Evolutionary conservation across 176 grass and related monocot species (phyloP).

Genomic region (Saccharum officinarum): DNA sequence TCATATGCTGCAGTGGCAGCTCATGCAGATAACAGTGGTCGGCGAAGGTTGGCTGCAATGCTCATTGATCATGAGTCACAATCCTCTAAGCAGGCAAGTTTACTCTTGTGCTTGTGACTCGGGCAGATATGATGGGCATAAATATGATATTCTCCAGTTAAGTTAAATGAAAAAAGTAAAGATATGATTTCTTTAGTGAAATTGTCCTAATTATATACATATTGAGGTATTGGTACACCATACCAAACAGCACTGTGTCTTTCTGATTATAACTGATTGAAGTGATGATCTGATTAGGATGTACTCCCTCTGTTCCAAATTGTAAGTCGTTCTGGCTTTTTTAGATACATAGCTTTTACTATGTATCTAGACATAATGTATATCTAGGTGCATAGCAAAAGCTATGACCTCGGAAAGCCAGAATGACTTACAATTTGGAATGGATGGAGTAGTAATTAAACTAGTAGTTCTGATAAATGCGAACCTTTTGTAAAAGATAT

Average conservation of each 20-base stretch:
- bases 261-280: constrained; percentile 1
- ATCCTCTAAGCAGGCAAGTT: constrained; percentile 87
- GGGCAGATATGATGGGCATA: neutral
- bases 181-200: neutral
- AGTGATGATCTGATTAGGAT: constrained; percentile 11
- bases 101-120: constrained; percentile 21
- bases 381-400: neutral
- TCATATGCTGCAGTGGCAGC: constrained; percentile 93
- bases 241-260: neutral
- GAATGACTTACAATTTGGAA: neutral
- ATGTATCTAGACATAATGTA: neutral
- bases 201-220: neutral
- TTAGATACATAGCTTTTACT: neutral
- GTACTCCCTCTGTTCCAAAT: neutral
- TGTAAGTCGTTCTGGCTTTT: neutral
- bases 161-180: neutral
- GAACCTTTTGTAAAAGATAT: neutral
- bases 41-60: constrained; percentile 85
- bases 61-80: constrained; percentile 91
- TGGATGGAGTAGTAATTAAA: neutral
- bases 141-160: constrained; percentile 16
- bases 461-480: constrained; percentile 5
- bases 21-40: constrained; percentile 90
- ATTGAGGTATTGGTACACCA: neutral
- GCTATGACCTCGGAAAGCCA: neutral